Evolutionary conservation across 2,329 filamentous ascomycete species (phyloP).

Genomic region (Penicillium hordei): DNA sequence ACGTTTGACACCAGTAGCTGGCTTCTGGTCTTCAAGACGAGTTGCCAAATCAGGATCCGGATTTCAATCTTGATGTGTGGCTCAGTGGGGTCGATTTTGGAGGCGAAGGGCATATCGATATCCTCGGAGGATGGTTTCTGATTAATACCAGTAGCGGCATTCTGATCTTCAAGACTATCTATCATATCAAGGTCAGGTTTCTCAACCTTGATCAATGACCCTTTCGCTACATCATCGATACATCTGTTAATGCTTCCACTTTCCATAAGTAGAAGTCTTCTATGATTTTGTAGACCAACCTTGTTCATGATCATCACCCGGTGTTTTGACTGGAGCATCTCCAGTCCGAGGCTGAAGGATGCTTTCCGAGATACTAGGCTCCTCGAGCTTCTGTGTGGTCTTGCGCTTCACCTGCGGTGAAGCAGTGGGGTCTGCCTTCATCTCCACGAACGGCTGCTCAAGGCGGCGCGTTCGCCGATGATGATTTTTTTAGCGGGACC

Average conservation of each 20-base stretch:
- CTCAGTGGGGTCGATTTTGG: not conserved
- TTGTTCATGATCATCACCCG: not conserved
- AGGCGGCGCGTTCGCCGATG: not conserved
- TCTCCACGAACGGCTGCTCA: not conserved
- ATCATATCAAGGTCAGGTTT: not conserved
- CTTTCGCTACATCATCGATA: not conserved
- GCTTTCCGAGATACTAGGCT: not conserved
- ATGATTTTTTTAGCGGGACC: not conserved
- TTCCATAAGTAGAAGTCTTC: not conserved
- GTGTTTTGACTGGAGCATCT: not conserved
- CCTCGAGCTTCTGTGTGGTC: not conserved
- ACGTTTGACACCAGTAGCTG: not conserved
- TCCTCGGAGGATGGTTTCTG: not conserved
- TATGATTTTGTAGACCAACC: not conserved
- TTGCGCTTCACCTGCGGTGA: not conserved
- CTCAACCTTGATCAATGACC: not conserved
- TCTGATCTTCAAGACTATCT: not conserved
- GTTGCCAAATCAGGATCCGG: not conserved
- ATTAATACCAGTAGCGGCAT: not conserved
- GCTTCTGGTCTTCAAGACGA: not conserved
- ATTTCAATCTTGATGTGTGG: not conserved
- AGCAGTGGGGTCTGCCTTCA: not conserved
- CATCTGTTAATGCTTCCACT: not conserved
- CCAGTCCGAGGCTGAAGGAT: not conserved
- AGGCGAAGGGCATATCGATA: not conserved